Evolutionary conservation across 371 early-diverging fungal species (phyloP).

Genomic region (Saksenaea vasiformis): DNA sequence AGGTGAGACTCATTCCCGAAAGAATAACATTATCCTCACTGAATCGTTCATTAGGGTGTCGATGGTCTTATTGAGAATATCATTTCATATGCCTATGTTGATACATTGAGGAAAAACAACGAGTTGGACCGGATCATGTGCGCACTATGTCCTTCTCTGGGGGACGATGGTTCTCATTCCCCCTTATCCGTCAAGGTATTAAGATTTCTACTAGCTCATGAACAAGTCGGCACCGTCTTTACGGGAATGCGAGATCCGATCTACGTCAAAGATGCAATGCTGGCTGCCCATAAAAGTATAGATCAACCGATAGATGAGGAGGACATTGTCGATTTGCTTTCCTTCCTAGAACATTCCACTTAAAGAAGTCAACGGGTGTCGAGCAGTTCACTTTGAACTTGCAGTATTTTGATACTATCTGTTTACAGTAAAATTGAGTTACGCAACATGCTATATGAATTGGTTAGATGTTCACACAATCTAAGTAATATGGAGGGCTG

Average conservation of each 20-base stretch:
- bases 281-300: constrained; percentile 23
- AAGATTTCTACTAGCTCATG: constrained; percentile 49
- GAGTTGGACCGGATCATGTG: constrained; percentile 67
- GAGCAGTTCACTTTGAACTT: background rate
- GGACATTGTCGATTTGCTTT: constrained; percentile 27
- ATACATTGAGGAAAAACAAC: constrained; percentile 63
- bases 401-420: background rate
- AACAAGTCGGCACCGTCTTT: constrained; percentile 65
- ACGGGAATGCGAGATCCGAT: constrained; percentile 68
- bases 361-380: background rate
- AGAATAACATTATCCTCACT: background rate
- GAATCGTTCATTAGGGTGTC: constrained; percentile 22
- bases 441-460: no score
- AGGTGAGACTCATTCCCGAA: constrained; percentile 23
- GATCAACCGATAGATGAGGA: constrained; percentile 21
- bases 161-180: constrained; percentile 42
- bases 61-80: constrained; percentile 40
- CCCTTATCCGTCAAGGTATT: constrained; percentile 58
- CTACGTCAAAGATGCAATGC: constrained; percentile 64
- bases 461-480: no score
- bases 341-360: background rate
- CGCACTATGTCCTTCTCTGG: constrained; percentile 50
- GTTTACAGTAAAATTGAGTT: no score
- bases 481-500: no score
- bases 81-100: constrained; percentile 53